phyloP scores from a whole-genome alignment of 495 filamentous ascomycete genomes.

The Penicillium dipodomyicola region DNA sequence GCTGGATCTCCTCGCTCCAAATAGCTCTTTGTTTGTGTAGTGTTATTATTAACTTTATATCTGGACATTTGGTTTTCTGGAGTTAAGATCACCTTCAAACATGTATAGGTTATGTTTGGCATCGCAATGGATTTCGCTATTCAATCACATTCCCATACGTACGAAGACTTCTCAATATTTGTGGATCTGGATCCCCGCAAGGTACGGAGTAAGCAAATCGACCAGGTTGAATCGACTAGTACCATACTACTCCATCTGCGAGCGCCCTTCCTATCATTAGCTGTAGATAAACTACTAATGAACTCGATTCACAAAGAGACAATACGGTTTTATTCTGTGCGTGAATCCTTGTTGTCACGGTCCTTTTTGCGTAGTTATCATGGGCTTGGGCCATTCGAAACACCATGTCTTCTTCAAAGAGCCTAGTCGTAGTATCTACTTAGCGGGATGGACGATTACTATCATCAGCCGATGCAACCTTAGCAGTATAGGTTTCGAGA shows the following conservation, averaged over 20 bases:
- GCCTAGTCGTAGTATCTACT: not conserved
- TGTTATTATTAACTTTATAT: slow-evolving; percentile 16
- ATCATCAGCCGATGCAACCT: not conserved
- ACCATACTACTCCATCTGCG: not conserved
- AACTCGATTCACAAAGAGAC: not conserved
- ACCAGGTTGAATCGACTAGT: not conserved
- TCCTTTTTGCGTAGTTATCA: too few relatives aligned
- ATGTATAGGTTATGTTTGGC: not conserved
- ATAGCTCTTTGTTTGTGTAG: slow-evolving; percentile 40
- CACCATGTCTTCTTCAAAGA: not conserved
- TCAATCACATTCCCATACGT: not conserved
- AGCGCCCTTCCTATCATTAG: not conserved
- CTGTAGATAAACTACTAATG: not conserved
- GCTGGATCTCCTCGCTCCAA: slow-evolving; percentile 32
- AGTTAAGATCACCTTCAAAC: not conserved
- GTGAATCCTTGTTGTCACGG: not conserved
- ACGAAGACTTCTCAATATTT: not conserved
- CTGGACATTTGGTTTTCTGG: not conserved
- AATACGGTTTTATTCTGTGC: not conserved
- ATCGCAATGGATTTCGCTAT: not conserved
- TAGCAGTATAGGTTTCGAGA: not conserved
- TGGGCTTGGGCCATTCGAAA: not conserved
- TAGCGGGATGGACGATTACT: not conserved
- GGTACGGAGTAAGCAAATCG: not conserved
- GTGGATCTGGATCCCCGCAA: not conserved